Evolutionary conservation across 192 early-diverging fungal genomes (phyloP).

Genomic region (Coemansia sp.): DNA sequence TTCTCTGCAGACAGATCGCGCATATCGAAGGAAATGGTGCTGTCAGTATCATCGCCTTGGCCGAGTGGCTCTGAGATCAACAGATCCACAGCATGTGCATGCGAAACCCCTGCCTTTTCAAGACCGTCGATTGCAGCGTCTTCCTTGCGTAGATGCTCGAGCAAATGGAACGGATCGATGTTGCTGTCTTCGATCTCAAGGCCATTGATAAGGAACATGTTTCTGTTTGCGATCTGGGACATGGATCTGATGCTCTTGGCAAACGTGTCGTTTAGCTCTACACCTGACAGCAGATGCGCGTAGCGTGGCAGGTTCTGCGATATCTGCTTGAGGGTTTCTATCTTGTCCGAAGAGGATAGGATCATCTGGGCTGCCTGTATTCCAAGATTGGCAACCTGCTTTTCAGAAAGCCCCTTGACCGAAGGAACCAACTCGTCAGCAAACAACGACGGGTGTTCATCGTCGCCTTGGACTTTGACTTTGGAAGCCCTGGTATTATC

Average conservation of each 20-base stretch:
- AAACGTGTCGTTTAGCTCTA: conserved; percentile 55
- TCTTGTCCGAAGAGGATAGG: conserved; percentile 58
- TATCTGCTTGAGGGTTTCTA: conserved; percentile 65
- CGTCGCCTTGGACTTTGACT: conserved; percentile 18
- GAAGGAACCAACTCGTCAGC: conserved; percentile 84
- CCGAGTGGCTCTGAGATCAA: conserved; percentile 8
- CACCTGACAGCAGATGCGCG: conserved; percentile 67
- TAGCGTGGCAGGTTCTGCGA: conserved; percentile 89
- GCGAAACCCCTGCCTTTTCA: conserved; percentile 40
- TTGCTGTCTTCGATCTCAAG: conserved; percentile 53
- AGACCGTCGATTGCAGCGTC: conserved; percentile 53
- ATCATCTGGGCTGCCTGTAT: conserved; percentile 76
- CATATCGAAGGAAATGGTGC: conserved; percentile 70
- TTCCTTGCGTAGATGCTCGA: conserved; percentile 62
- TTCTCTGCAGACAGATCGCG: conserved; percentile 59
- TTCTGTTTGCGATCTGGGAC: conserved; percentile 10
- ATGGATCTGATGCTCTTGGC: conserved; percentile 41
- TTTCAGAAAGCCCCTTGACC: conserved; percentile 71
- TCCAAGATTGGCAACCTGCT: conserved; percentile 60
- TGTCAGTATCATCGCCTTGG: conserved; percentile 7
- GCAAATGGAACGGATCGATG: conserved; percentile 66
- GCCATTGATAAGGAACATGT: conserved; percentile 68
- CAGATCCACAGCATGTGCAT: conserved; percentile 28
- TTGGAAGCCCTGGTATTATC: not conserved
- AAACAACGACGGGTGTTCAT: conserved; percentile 85